A percentile compares a stretch with the other conserved stretches of the same genome.
Evolutionary conservation across 164 flowering plant species (phyloP).

Genomic region (Liquidambar formosana): DNA sequence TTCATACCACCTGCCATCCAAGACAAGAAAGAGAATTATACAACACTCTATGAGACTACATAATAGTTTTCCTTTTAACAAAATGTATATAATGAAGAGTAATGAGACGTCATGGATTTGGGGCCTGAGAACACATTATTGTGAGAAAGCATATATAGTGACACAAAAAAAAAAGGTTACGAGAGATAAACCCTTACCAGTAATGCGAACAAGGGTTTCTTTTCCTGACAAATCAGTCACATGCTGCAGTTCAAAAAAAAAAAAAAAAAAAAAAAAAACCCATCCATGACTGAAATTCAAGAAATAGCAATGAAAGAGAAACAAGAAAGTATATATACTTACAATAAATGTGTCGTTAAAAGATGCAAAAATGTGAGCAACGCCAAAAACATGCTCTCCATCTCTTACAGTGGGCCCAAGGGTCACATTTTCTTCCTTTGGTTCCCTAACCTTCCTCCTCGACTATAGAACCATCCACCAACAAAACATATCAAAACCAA

Average conservation of each 20-base stretch:
- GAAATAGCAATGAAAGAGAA: neutral
- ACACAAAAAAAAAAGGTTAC: too few relatives aligned
- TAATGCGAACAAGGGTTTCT: constrained; percentile 82
- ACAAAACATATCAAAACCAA: too few relatives aligned
- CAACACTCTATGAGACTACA: neutral
- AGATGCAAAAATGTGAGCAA: constrained; percentile 85
- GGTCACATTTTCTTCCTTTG: constrained; percentile 74
- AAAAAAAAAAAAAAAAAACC: neutral
- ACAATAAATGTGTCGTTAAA: constrained; percentile 92
- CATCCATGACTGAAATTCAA: neutral
- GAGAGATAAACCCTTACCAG: constrained; percentile 39
- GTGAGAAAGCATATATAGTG: too few relatives aligned
- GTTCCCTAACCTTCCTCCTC: constrained; percentile 63
- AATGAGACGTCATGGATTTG: too few relatives aligned
- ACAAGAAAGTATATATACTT: constrained; percentile 21
- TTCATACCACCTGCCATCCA: constrained; percentile 75
- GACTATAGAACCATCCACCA: too few relatives aligned
- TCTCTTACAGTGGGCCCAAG: constrained; percentile 78
- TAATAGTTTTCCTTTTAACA: neutral
- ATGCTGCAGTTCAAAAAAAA: constrained; percentile 51
- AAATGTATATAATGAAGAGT: too few relatives aligned
- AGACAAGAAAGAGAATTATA: neutral
- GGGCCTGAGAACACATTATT: too few relatives aligned
- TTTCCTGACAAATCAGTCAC: constrained; percentile 87
- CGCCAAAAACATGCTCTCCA: constrained; percentile 87